Conservation (phyloP, 306 rosid species). For the Neltuma alba region DNA sequence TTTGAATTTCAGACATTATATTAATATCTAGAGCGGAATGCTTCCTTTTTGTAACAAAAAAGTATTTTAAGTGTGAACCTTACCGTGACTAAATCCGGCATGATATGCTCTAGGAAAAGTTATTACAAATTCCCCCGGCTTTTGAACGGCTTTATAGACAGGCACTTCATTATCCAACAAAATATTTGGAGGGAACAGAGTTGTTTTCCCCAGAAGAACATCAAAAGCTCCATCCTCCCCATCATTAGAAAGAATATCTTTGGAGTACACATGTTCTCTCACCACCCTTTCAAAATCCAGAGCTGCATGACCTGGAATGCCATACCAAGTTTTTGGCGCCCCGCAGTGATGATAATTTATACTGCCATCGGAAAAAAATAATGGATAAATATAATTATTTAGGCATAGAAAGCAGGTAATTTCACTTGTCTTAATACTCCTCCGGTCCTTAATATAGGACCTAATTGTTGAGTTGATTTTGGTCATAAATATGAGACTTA, state of each 20-base stretch:
- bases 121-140: constrained; percentile 90
- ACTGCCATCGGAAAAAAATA: constrained; percentile 54
- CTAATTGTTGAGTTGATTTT: too few relatives aligned
- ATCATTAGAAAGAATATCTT: constrained; percentile 74
- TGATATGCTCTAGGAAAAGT: constrained; percentile 97
- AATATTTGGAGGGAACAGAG: constrained; percentile 90
- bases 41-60: constrained; percentile 26
- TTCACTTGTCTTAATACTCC: constrained; percentile 2
- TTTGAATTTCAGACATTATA: constrained; percentile 1
- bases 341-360: constrained; percentile 97
- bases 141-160: constrained; percentile 91
- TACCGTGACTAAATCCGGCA: constrained; percentile 97
- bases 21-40: neutral
- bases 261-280: constrained; percentile 79
- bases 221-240: constrained; percentile 98
- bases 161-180: constrained; percentile 84
- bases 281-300: constrained; percentile 88
- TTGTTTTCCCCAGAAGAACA: constrained; percentile 90
- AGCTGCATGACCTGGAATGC: constrained; percentile 92
- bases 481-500: too few relatives aligned
- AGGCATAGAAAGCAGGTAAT: constrained; percentile 17
- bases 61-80: constrained; percentile 32
- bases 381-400: constrained; percentile 26
- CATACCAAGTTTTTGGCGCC: constrained; percentile 99
- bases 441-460: too few relatives aligned